Evolutionary conservation across 805 yeast species (phyloP), one percentile per base, ranked within the genome.

Genomic region (Scheffersomyces coipomensis): DNA sequence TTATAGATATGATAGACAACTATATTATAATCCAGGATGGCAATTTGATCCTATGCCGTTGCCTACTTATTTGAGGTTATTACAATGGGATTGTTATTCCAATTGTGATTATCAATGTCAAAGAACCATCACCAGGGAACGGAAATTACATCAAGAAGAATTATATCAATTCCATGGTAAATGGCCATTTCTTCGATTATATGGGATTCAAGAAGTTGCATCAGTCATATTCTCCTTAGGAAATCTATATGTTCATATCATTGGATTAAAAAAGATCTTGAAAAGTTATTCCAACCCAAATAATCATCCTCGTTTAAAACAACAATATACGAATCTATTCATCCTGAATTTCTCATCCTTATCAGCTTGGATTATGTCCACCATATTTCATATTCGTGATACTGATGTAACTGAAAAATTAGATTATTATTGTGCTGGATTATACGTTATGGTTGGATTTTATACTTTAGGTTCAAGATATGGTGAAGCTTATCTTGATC

Each of bases 41-140:
- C 36, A 45, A 2, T 76, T 78, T 38, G 60, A 58, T 9, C 43
- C 46, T 13, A 37, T 56, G 43, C 75, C 78, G 2, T 56, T 79
- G 15, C 71, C 73, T 2, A 45, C 51, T 10, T 64, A 64, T 42
- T 60, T 79, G 44, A 54, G 56, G 34, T 46, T 78, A 1, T 53
- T 90, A 12, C 71, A 72, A 1, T 89, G 97, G 97, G 76, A 78
- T 41, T 88, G 96, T 56, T 62, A 62, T 2, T 75, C 81, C 21
- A 82, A 93, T 55, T 93, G 99, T 63, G 98, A 93, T 62, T 93
- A 93, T 60, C 85, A 81, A 50, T 93, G 99, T 59, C 98, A 93
- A 60, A 81, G 88, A 40, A 56, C 78, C 7, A 68, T 91, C 33
- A 89, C 96, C 0, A 52, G 55, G 2, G 66, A 75, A 27, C 68